Base-by-base conservation (phyloP, 306 rosid genomes). In the Dalbergia oliveri region DNA sequence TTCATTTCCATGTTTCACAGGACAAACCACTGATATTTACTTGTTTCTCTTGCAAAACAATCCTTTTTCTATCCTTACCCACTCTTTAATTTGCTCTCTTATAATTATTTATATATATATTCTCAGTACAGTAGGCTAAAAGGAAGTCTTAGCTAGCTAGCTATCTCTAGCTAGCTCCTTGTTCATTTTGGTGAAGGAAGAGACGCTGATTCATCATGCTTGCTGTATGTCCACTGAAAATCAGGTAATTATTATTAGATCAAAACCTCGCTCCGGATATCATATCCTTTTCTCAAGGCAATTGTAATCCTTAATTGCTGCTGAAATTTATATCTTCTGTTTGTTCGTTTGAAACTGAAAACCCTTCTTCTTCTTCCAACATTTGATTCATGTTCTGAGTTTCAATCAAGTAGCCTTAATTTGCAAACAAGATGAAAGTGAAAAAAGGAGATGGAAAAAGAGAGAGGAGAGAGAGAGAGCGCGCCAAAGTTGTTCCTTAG, bases 211-310 rank as follows among this genome's bases (percentile, higher is more conserved):
- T 16, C 41, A 34, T 0, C 62, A 15, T 34, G 35, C 19, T 64
- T 64, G 63, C 11, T 64, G 13, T 19, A 19, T 3, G 53, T 64
- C 51, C 62, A 11, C 72, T 51, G 41, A 13, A 66, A 50, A 60
- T 53, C 70, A 81, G 83, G 68, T 72, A 50, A 13, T 50, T n/a
- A 50, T 26, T 4, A 19, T 15, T 53, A 14, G 76, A 59, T 60
- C 61, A 16, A 45, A 75, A 33, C 35, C 47, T 21, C 5, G 23
- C 51, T 12, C 18, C 39, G 18, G 6, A 37, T 59, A 16, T 14
- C 49, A 75, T 12, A 66, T 73, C 26, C 50, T 33, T 67, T 34
- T 53, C 8, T 0, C 0, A 23, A 41, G 58, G 49, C 21, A 66
- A 39, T 31, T 67, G 51, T 10, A 18, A 16, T 70, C 31, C 53